phyloP scores from a whole-genome alignment of 2,329 filamentous ascomycete species.

The Septoria petroselini region DNA sequence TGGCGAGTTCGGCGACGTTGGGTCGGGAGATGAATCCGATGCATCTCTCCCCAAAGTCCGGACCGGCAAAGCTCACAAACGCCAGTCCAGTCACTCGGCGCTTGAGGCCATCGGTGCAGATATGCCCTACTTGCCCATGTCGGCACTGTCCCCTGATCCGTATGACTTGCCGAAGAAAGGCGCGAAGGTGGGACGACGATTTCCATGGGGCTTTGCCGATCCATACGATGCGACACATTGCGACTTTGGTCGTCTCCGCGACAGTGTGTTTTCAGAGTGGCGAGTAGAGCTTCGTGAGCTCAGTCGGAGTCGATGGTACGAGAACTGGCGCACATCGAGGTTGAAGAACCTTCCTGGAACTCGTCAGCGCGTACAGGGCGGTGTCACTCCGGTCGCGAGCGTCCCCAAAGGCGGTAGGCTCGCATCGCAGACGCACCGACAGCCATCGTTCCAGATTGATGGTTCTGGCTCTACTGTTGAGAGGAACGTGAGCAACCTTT shows the following conservation, averaged over 20 bases:
- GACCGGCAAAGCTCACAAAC: conserved; percentile 23
- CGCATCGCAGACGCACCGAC: conserved; percentile 16
- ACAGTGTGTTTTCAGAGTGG: conserved; percentile 92
- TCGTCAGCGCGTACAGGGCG: conserved; percentile 33
- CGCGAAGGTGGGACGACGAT: conserved; percentile 74
- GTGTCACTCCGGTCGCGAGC: conserved; percentile 37
- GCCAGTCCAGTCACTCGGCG: conserved; percentile 30
- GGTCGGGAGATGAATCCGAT: conserved; percentile 37
- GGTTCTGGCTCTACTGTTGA: conserved; percentile 15
- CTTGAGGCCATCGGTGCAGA: conserved; percentile 40
- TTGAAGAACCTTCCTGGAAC: conserved; percentile 39
- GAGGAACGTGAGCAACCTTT: conserved; percentile 21
- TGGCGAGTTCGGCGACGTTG: conserved; percentile 50
- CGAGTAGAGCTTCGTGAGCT: conserved; percentile 84
- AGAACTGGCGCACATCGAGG: conserved; percentile 76
- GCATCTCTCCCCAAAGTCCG: conserved; percentile 21
- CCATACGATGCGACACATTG: conserved; percentile 89
- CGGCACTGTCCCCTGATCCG: conserved; percentile 87
- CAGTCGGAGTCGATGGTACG: conserved; percentile 90
- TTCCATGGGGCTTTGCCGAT: conserved; percentile 96
- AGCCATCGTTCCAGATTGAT: conserved; percentile 14
- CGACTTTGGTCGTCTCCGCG: conserved; percentile 86
- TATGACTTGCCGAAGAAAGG: conserved; percentile 62
- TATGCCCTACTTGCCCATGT: conserved; percentile 75
- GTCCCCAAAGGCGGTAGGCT: conserved; percentile 36